Evolutionary conservation across 2,329 filamentous ascomycete genomes (phyloP).

Genomic region (Talaromyces sp.): DNA sequence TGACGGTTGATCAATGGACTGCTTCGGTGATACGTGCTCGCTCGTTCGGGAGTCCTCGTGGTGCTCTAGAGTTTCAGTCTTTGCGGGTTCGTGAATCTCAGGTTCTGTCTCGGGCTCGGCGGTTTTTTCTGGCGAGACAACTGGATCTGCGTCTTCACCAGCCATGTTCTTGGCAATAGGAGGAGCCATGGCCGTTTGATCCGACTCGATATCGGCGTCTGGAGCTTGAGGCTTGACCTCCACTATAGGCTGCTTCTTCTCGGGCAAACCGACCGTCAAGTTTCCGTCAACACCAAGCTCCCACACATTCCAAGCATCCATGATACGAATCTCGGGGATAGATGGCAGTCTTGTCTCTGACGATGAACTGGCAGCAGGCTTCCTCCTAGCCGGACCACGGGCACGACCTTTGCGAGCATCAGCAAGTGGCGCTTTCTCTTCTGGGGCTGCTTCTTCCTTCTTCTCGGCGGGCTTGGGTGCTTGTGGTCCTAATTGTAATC

Average conservation of each 20-base stretch:
- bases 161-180: conserved; percentile 35
- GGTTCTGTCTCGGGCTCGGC: conserved; percentile 16
- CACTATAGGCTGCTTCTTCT: conserved; percentile 6
- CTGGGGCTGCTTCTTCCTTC: conserved; percentile 57
- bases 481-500: conserved; percentile 81
- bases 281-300: conserved; percentile 36
- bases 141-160: conserved; percentile 37
- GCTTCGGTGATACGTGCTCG: conserved; percentile 20
- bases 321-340: conserved; percentile 41
- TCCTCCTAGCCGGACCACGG: conserved; percentile 78
- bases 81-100: conserved; percentile 13
- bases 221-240: conserved; percentile 19
- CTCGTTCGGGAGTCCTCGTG: neutral
- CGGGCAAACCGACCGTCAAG: conserved; percentile 22
- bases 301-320: conserved; percentile 44
- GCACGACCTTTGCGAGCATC: conserved; percentile 91
- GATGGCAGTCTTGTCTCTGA: conserved; percentile 28
- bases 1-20: conserved; percentile 20
- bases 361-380: conserved; percentile 57
- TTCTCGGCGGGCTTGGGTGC: conserved; percentile 67
- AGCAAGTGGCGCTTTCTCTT: conserved; percentile 73
- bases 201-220: conserved; percentile 10
- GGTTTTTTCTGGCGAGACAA: conserved; percentile 4
- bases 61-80: neutral
- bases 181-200: conserved; percentile 29